Percentiles rank a stretch among this genome's conserved stretches.
Conservation (phyloP, 106 monocot species). For the Allium sativum region DNA sequence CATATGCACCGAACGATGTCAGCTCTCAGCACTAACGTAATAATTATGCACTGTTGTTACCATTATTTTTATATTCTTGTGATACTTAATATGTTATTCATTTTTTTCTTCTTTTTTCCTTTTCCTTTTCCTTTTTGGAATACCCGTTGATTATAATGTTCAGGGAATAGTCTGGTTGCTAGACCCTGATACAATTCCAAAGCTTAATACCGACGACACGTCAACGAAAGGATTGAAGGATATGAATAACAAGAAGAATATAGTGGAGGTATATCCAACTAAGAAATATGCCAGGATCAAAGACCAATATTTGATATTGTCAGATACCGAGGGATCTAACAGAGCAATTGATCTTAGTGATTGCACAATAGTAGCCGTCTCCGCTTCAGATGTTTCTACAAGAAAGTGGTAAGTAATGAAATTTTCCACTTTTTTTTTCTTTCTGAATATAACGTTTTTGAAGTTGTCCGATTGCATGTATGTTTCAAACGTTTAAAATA, state of each 20-base stretch:
- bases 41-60: too few relatives aligned
- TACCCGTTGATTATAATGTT: not conserved
- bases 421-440: not conserved
- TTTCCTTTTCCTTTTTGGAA: too few relatives aligned
- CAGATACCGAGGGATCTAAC: slow-evolving; percentile 45
- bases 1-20: too few relatives aligned
- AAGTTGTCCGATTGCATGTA: too few relatives aligned
- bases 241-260: slow-evolving; percentile 40
- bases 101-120: too few relatives aligned
- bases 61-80: too few relatives aligned
- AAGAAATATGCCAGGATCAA: slow-evolving; percentile 75
- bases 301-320: slow-evolving; percentile 41
- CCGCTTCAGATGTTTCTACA: slow-evolving; percentile 52
- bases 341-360: slow-evolving; percentile 38
- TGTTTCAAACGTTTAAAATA: too few relatives aligned
- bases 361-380: slow-evolving; percentile 61
- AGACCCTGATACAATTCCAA: slow-evolving; percentile 59
- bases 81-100: too few relatives aligned
- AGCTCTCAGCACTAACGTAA: too few relatives aligned
- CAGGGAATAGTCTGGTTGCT: slow-evolving; percentile 86
- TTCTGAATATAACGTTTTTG: not conserved
- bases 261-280: slow-evolving; percentile 67
- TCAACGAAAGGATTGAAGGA: slow-evolving; percentile 41
- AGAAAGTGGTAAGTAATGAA: slow-evolving; percentile 66
- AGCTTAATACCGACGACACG: slow-evolving; percentile 25